Conservation (phyloP, 768 basidiomycete species). For the Sporobolomyces roseus region DNA sequence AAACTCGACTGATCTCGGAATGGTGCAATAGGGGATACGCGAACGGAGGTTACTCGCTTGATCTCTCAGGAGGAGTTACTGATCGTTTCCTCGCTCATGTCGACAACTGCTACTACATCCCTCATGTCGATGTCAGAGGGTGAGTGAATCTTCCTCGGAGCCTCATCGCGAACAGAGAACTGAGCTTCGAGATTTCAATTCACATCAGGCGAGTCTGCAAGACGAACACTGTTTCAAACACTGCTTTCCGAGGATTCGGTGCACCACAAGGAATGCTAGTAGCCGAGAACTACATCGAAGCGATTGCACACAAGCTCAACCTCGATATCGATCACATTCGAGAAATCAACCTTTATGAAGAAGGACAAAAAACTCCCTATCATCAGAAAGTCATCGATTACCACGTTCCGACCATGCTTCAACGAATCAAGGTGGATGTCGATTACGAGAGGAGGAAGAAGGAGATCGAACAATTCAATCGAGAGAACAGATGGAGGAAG, state of each 20-base stretch:
- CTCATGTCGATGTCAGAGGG: conserved; percentile 41
- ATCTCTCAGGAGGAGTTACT: conserved; percentile 42
- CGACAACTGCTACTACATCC: conserved; percentile 41
- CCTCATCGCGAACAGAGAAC: no score
- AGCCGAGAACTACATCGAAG: conserved; percentile 40
- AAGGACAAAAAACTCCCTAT: conserved; percentile 43
- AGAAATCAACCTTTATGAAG: conserved; percentile 41
- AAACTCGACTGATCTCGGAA: not conserved
- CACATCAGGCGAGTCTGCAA: conserved; percentile 26
- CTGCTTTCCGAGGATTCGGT: conserved; percentile 44
- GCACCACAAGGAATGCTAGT: conserved; percentile 41
- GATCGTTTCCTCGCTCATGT: conserved; percentile 44
- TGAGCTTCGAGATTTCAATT: no score
- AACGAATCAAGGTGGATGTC: conserved; percentile 30
- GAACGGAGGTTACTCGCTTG: conserved; percentile 45
- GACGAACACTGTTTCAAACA: conserved; percentile 46
- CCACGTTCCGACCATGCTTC: conserved; percentile 42
- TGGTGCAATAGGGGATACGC: conserved; percentile 31
- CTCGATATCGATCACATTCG: conserved; percentile 42
- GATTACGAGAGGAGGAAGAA: conserved; percentile 36
- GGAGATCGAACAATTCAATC: conserved; percentile 42
- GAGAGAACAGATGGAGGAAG: conserved; percentile 43
- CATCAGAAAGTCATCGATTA: conserved; percentile 42
- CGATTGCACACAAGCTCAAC: conserved; percentile 41
- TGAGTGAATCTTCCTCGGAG: conserved; percentile 13